A percentile compares a stretch with the other conserved stretches of the same genome.
These are phyloP conservation scores for Boletus rufocinnamomeus DNA, from an alignment of 768 basidiomycete genomes.

Conservation along the genomic window DNA sequence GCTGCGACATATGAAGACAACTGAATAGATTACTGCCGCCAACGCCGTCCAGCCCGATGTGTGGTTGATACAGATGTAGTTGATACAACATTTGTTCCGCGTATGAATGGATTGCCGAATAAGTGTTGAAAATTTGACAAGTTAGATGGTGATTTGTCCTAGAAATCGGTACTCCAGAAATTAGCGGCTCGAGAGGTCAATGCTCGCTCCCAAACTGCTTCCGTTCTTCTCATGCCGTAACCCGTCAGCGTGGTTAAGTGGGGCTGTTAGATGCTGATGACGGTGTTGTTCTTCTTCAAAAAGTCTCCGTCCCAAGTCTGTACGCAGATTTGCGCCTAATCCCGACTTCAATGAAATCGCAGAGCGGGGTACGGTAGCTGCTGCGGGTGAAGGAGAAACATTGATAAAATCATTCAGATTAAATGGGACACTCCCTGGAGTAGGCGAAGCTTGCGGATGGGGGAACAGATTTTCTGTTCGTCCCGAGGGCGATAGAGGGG, in stretches of 20 bases:
- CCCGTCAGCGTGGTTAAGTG: constrained; percentile 24
- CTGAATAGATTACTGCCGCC: constrained; percentile 32
- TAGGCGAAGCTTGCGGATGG: constrained; percentile 39
- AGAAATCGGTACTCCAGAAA: constrained; percentile 8
- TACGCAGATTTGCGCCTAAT: constrained; percentile 53
- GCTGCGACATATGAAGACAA: constrained; percentile 32
- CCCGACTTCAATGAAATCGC: constrained; percentile 35
- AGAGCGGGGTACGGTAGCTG: constrained; percentile 35
- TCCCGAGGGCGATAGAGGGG: constrained; percentile 28
- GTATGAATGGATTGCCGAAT: constrained; percentile 26
- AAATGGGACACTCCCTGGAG: constrained; percentile 45
- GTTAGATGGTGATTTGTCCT: constrained; percentile 16
- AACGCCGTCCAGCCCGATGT: constrained; percentile 26
- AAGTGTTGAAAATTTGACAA: constrained; percentile 18
- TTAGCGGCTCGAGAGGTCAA: constrained; percentile 33
- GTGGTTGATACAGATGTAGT: constrained; percentile 38
- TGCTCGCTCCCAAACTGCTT: constrained; percentile 32
- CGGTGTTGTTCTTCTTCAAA: constrained; percentile 72
- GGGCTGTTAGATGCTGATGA: constrained; percentile 27
- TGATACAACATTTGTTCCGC: constrained; percentile 37
- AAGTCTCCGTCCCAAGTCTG: constrained; percentile 65
- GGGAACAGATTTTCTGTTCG: constrained; percentile 21
- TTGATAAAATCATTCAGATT: constrained; percentile 75
- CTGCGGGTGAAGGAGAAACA: constrained; percentile 64
- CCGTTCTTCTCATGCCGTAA: constrained; percentile 30